These are phyloP conservation scores for Corylus americana DNA, from an alignment of 306 rosid species.

Conservation along the genomic window DNA sequence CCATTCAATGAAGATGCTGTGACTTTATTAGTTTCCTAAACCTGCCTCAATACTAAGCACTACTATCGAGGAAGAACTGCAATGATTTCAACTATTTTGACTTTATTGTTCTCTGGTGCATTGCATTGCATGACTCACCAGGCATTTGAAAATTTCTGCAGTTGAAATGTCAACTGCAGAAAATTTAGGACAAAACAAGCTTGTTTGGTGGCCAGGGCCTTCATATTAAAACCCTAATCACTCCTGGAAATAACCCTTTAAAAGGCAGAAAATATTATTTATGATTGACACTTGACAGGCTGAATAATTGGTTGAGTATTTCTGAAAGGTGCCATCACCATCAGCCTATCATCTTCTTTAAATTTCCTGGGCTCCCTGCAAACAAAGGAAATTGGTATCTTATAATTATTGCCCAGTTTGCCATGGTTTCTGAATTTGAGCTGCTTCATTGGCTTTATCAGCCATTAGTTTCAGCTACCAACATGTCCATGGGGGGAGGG, in stretches of 20 bases:
- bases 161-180: background rate
- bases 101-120: background rate
- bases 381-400: background rate
- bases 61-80: background rate
- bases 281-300: background rate
- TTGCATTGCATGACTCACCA: background rate
- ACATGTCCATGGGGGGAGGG: background rate
- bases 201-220: background rate
- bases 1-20: slow-evolving; percentile 1
- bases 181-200: background rate
- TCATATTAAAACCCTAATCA: background rate
- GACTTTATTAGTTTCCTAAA: background rate
- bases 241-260: too few relatives aligned
- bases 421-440: background rate
- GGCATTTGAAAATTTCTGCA: background rate
- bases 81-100: background rate
- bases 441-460: background rate
- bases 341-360: background rate
- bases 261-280: too few relatives aligned
- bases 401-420: background rate
- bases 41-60: background rate
- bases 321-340: background rate
- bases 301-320: background rate
- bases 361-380: background rate
- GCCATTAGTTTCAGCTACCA: background rate